Base-by-base conservation (phyloP, 768 basidiomycete genomes). In the Fistulinella prunicolor region DNA sequence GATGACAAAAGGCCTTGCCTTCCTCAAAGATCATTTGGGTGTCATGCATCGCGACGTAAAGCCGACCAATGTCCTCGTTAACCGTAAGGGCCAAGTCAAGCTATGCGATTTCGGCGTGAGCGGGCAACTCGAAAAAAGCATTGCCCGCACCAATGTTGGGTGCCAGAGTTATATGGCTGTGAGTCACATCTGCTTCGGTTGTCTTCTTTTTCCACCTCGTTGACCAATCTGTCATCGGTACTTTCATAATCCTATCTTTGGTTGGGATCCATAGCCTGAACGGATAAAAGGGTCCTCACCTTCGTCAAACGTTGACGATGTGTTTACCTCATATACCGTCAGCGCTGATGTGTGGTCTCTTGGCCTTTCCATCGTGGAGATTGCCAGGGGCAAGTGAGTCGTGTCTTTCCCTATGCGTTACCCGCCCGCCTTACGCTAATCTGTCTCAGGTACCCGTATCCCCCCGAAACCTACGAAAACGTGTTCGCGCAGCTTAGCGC, bases 151-250 rank as follows among this genome's bases (percentile, higher is more conserved):
- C 6, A 98, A 98, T 60, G 97, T 99, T 32, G 96, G 96, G 7
- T 99, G 96, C 65, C 96, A 99, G 67, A 87, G 83, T 51, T 99
- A 99, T 68, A 98, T 99, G 94, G 95, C 95, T 40, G 93, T 93
- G 67, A 66, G 86, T 77, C 30, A 38, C 34, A 9, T 26, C 16
- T 44, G 3, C 21, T 58, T 21, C 39, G 42, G 36, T 42, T 13
- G 14, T 48, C 45, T 30, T 19, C 19, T 32, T 9, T 38, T 19
- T 35, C 22, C 19, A 20, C 28, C 42, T 17, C 24, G 26, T 52
- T 57, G 36, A 50, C 41, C 16, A 37, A 28, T 17, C 32, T 47
- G 20, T 34, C 43, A 26, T 51, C 4, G 34, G n/a, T 38, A 21
- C 14, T 20, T 3, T 42, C 9, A 40, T 44, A 26, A 40, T 44